These are phyloP conservation scores for Solanum arcanum DNA, from an alignment of 257 asterid genomes.

Conservation along the genomic window DNA sequence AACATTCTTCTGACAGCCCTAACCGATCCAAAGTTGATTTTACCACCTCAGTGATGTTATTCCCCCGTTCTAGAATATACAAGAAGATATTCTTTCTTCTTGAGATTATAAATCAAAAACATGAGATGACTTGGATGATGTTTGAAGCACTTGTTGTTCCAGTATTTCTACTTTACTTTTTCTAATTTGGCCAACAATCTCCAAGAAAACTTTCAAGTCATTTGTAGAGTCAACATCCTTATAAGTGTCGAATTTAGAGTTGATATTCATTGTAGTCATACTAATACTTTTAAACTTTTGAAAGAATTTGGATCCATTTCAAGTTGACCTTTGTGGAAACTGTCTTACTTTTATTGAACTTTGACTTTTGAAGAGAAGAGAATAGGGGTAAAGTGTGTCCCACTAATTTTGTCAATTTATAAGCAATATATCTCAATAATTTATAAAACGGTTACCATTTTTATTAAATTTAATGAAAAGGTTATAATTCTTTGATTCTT, in stretches of 20 bases:
- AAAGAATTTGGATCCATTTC: neutral
- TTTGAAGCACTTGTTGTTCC: neutral
- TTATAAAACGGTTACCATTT: too few species aligned
- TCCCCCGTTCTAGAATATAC: neutral
- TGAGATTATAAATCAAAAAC: neutral
- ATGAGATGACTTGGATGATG: neutral
- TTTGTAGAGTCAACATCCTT: neutral
- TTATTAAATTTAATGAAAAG: too few species aligned
- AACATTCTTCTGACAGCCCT: neutral
- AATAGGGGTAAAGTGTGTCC: neutral
- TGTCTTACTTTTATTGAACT: neutral
- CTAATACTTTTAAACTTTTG: neutral
- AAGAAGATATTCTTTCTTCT: neutral
- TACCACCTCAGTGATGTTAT: neutral
- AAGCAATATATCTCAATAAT: too few species aligned
- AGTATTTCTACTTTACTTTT: too few species aligned
- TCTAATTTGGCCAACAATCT: neutral
- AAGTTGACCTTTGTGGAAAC: neutral
- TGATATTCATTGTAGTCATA: neutral
- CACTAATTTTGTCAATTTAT: neutral
- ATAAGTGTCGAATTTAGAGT: neutral
- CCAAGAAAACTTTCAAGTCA: neutral
- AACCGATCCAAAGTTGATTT: neutral
- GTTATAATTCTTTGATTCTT: too few species aligned
- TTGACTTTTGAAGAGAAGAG: neutral